Base-by-base conservation (phyloP, 2,329 filamentous ascomycete species). In the Aureobasidium sp. region DNA sequence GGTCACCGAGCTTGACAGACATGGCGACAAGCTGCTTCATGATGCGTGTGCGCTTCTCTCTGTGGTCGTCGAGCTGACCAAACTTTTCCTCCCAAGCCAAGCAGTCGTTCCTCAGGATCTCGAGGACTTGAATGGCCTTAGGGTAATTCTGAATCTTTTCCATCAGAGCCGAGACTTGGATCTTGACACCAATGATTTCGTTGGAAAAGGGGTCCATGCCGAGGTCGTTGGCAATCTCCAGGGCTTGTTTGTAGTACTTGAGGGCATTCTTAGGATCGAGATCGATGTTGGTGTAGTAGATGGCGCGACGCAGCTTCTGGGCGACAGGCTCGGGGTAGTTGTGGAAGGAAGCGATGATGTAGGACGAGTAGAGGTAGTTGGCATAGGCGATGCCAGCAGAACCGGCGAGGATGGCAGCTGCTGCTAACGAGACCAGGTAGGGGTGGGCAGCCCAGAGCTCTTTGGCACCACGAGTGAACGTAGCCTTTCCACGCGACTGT, bases 171-270 rank as follows among this genome's bases (percentile, higher is more conserved):
- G 90, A 86, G 9, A 96, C 80, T 71, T 92, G 86, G 55, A 97
- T 86, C 70, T 91, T 90, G 58, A 97, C 86, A 8, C 94, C 94
- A 67, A 97, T 81, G 37, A 97, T 87, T 72, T 97, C 92, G 68
- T 97, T 89, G 5, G 89, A 92, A 71, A 92, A 95, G 0, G 90
- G 90, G 70, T 97, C 91, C 77, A 99, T 84, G 0, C 86, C 85
- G 55, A 88, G 71, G 69, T 90, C 85, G 53, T 85, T 78, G 62
- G 91, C 91, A 57, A 88, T 81, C 64, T 86, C 80, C 62, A 97
- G 79, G 3, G 92, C 91, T 66, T 88, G 82, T 68, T 86, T 86
- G 73, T 96, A 97, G 73, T 90, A 90, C 67, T 90, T 88, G 63
- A 95, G 79, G 0, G 93, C 92, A 60, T 88, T 81, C 62, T 88